Percentiles rank a stretch among this genome's conserved stretches.
Conservation (phyloP, 352 stramenopile genomes). For the Phytophthora palmivora region DNA sequence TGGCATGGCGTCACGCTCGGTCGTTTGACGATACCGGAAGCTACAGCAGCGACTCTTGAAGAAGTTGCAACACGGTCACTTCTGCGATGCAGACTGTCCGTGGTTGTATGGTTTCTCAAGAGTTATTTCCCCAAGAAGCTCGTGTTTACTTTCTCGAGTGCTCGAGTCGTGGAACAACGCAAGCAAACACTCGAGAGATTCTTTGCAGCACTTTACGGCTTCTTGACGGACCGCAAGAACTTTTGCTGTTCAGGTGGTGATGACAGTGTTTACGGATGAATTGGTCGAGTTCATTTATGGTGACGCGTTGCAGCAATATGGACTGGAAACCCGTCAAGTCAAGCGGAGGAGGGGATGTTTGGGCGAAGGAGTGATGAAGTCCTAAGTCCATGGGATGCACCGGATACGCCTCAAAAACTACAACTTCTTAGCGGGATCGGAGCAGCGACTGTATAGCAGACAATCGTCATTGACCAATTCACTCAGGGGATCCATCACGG, state of each 20-base stretch:
- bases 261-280: slow-evolving; percentile 43
- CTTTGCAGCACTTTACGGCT: slow-evolving; percentile 62
- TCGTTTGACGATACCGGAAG: slow-evolving; percentile 80
- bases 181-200: slow-evolving; percentile 65
- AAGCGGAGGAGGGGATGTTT: slow-evolving; percentile 6
- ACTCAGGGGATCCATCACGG: slow-evolving; percentile 29
- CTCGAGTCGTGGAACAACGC: slow-evolving; percentile 49
- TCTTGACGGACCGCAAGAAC: slow-evolving; percentile 69
- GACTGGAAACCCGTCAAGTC: slow-evolving; percentile 38
- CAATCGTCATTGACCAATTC: slow-evolving; percentile 30
- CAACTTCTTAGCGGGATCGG: slow-evolving; percentile 3
- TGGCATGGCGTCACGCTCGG: slow-evolving; percentile 55
- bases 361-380: slow-evolving; percentile 6
- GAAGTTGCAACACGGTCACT: slow-evolving; percentile 70
- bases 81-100: slow-evolving; percentile 74
- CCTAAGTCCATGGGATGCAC: slow-evolving; percentile 24
- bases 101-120: slow-evolving; percentile 79
- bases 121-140: slow-evolving; percentile 82
- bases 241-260: slow-evolving; percentile 57
- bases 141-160: slow-evolving; percentile 58
- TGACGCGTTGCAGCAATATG: slow-evolving; percentile 58
- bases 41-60: slow-evolving; percentile 75
- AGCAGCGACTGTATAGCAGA: slow-evolving; percentile 4
- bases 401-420: slow-evolving; percentile 17
- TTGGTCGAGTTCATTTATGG: slow-evolving; percentile 74